Conservation (phyloP, 2,329 filamentous ascomycete genomes). For the Botryotinia globosa region DNA sequence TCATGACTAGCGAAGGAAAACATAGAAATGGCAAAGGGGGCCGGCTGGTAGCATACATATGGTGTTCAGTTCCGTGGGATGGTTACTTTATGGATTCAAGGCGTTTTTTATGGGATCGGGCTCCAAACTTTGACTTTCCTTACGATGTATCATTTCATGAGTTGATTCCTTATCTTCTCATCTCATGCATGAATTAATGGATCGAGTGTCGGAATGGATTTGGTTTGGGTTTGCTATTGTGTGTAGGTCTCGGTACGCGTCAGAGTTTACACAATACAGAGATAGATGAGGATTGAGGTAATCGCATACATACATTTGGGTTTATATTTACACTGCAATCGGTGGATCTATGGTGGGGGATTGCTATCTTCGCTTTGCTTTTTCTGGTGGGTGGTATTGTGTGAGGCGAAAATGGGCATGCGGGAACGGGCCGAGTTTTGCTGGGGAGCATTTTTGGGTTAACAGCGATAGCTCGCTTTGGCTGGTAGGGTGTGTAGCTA, state of each 20-base stretch:
- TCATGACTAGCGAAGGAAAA: not conserved
- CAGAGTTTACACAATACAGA: not conserved
- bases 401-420: not conserved
- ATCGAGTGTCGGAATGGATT: conserved; percentile 1
- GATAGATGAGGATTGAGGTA: not conserved
- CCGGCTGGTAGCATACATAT: conserved; percentile 4
- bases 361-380: not conserved
- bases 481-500: not conserved
- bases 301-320: not conserved
- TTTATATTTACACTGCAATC: conserved; percentile 4
- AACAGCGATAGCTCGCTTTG: not conserved
- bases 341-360: not conserved
- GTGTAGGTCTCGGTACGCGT: not conserved
- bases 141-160: conserved; percentile 8
- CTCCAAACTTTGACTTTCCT: not conserved
- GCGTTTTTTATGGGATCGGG: not conserved
- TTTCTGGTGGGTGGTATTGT: not conserved
- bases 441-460: not conserved
- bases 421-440: not conserved
- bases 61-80: not conserved
- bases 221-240: not conserved
- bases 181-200: conserved; percentile 4
- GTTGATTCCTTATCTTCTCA: not conserved
- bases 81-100: not conserved
- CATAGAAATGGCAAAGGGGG: not conserved